Base-by-base conservation (phyloP, 768 basidiomycete species). In the Coprinopsis strossmayeri region DNA sequence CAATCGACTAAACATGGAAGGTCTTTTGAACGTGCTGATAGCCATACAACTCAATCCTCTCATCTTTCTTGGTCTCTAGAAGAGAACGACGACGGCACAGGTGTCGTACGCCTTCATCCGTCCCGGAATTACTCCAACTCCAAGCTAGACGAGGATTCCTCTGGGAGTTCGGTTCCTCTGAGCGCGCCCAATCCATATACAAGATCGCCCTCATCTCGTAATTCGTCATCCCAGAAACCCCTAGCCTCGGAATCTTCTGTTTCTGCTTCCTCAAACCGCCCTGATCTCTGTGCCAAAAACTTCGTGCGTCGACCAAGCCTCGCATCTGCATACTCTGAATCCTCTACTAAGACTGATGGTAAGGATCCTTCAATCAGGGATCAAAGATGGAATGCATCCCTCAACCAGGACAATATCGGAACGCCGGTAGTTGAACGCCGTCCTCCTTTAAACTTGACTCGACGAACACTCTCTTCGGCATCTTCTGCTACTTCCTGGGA, bases 41-140 rank as follows among this genome's bases (percentile, higher is more conserved):
- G 18, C 27, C 26, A 34, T 18, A 5, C 27, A 13, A 39, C 18
- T 3, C 5, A n/a, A 11, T 23, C 40, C 26, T 42, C 40, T 28
- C 40, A 49, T 21, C 32, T 38, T 18, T 43, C 49, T 27, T 74
- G 69, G 68, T 67, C 67, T 2, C 51, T 73, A 24, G 69, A 73
- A 50, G 71, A 73, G 50, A 67, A 57, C 11, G 60, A 58, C 13
- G 61, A 70, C 44, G 70, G 69, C 13, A 57, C 63, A 4, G 70
- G 70, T 1, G 58, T 67, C 17, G 69, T 73, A 10, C 68, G 67
- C 49, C 60, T 72, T 27, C 65, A 60, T 41, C 35, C 63, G 15
- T 48, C 55, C 35, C 9, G 17, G 5, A 11, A 10, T 24, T 32
- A 10, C 26, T 20, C 11, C 13, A 23, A 25, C 18, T 17, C 48